Base-by-base conservation (phyloP, 1,284 basidiomycete genomes). In the Neonothopanus nambi region DNA sequence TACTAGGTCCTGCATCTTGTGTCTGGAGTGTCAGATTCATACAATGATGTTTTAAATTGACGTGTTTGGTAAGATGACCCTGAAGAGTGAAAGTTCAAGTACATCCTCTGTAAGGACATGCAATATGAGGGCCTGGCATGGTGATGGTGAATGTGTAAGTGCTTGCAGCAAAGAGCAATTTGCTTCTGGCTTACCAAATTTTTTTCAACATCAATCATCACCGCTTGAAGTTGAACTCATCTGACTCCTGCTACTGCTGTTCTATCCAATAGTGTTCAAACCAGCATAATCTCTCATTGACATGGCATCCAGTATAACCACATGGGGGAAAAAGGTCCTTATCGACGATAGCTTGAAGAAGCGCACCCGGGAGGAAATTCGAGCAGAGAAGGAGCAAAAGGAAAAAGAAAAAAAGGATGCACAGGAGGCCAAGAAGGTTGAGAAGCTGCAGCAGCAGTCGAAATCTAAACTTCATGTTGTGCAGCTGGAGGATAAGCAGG, bases 81-180 rank as follows among this genome's bases (percentile, higher is more conserved):
- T 37, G 24, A 36, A 26, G 39, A 5, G 36, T 23, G 21, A 52
- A 52, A 23, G 42, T 35, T 3, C 42, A 41, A 18, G 44, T 36
- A 45, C 50, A 52, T 5, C 41, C 30, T 26, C 41, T 33, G 30
- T 44, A 35, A 3, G 21, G 33, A 28, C 50, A 52, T 18, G 17
- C 11, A 24, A 52, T 24, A 20, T 13, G 24, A 15, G 49, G 35
- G 15, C n/a, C n/a, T n/a, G 18, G 20, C 36, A 20, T 36, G 12
- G 30, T 9, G 21, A 18, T 9, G 12, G 3, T 4, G 8, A 30
- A 33, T 13, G 15, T 26, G 5, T 21, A 26, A n/a, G 8, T 41
- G 20, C n/a, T n/a, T n/a, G n/a, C n/a, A n/a, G n/a, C n/a, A n/a
- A n/a, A 26, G 24, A 15, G 30, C 11, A 23, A 36, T 42, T 18